Base-by-base conservation (phyloP, 495 filamentous ascomycete genomes). In the Annulohypoxylon nitens region DNA sequence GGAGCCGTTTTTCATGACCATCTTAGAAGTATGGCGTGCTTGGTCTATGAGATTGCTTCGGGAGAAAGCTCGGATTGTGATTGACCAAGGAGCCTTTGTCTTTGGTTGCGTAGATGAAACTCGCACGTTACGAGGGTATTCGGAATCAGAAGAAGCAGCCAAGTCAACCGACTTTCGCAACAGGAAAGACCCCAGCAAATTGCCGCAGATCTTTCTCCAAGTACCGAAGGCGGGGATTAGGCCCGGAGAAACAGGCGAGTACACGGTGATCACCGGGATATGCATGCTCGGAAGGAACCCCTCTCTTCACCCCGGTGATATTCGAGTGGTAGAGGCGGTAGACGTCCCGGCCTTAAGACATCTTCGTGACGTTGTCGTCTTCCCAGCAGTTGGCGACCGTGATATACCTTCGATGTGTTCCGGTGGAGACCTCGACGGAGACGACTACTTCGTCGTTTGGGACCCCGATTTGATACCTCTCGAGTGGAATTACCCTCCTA, bases 401-500 rank as follows among this genome's bases (percentile, higher is more conserved):
- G 93, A 95, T 71, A 80, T 99, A 26, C 87, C 94, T 7, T 93
- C 91, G 68, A 98, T 98, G 96, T 96, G 94, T 71, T 97, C 96
- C 5, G 96, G 96, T 2, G 97, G 96, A 4, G 96, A 99, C 78
- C 84, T 99, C 2, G 96, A 99, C 80, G 96, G 96, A 0, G 96
- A 99, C 73, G 97, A 98, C 77, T 99, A 92, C 76, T 87, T 97
- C 25, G 91, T 98, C 18, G 92, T 98, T 39, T 99, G 96, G 96
- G 94, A 99, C 73, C 75, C 84, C 37, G 87, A 91, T 50, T 83
- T 99, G 4, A 79, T 95, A 26, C 94, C 94, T 2, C 48, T 63
- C 0, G 82, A 91, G 54, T 93, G 89, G 87, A 91, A 94, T 65
- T 80, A 88, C 37, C 78, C 84, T 2, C 91, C 95, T 0, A 97